A percentile compares a stretch with the other conserved stretches of the same genome.
Conservation (phyloP, 441 rosid species). For the Pelargonium exstipulatum region DNA sequence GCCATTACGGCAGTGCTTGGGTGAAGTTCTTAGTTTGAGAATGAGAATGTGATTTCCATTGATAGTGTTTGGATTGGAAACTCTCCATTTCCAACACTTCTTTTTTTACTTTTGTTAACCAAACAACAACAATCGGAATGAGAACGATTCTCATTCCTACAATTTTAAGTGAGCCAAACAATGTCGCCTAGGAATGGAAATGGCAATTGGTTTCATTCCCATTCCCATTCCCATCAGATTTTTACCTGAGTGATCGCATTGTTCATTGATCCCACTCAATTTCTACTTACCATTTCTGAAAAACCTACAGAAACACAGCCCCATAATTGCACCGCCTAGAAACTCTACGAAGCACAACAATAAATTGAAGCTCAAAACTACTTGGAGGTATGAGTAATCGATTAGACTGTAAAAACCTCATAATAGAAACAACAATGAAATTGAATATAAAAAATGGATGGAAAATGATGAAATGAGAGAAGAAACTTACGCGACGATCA, state of each 20-base stretch:
- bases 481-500: constrained; percentile 74
- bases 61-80: not conserved
- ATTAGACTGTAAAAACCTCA: not conserved
- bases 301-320: not conserved
- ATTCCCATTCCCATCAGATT: not conserved
- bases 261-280: not conserved
- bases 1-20: not conserved
- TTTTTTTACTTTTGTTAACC: too few species aligned
- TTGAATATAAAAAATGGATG: not conserved
- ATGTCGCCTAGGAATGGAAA: too few species aligned
- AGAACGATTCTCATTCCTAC: too few species aligned
- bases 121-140: too few species aligned
- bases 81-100: not conserved
- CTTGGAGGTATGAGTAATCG: not conserved
- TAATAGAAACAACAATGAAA: not conserved
- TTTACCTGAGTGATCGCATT: not conserved
- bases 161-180: too few species aligned
- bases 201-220: not conserved
- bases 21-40: not conserved
- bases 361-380: not conserved
- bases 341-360: not conserved
- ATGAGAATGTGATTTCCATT: not conserved
- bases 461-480: not conserved
- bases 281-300: not conserved
- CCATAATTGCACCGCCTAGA: too few species aligned